Percentiles rank a stretch among this genome's conserved stretches.
Conservation (phyloP, 2,329 filamentous ascomycete species). For the Beauveria brongniartii region DNA sequence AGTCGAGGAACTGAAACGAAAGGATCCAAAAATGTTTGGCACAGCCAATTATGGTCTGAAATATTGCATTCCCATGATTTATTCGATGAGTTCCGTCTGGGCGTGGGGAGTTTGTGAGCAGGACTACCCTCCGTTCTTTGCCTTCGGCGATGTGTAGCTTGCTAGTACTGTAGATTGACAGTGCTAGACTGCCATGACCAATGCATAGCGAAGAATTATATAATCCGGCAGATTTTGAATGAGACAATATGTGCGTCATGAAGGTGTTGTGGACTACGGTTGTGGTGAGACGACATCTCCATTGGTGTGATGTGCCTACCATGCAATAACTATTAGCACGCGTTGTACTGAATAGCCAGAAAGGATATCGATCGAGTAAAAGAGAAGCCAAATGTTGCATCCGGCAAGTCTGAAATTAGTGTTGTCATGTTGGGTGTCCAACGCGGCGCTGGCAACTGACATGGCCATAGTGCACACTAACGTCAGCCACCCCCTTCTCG, state of each 20-base stretch:
- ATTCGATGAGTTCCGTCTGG: slow-evolving; percentile 31
- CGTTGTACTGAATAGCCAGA: no score
- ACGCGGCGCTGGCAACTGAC: not conserved
- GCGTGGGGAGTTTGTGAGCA: slow-evolving; percentile 27
- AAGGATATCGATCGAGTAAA: not conserved
- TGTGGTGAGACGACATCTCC: not conserved
- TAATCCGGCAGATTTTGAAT: not conserved
- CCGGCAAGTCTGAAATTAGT: not conserved
- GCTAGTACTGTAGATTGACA: not conserved
- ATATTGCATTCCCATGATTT: slow-evolving; percentile 25
- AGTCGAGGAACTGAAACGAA: slow-evolving; percentile 35
- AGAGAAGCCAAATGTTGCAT: not conserved
- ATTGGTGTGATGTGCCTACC: not conserved
- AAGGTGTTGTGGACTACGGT: not conserved
- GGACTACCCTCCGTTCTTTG: slow-evolving; percentile 26
- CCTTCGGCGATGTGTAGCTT: slow-evolving; percentile 28
- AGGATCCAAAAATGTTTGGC: slow-evolving; percentile 26
- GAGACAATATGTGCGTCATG: not conserved
- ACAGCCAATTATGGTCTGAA: slow-evolving; percentile 29
- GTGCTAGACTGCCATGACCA: not conserved
- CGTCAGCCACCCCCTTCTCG: no score
- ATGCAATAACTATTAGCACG: not conserved
- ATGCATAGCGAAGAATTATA: not conserved
- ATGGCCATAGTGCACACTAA: not conserved
- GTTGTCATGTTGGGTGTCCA: not conserved